phyloP scores from a whole-genome alignment of 192 early-diverging fungal genomes.

The Coemansia biformis region DNA sequence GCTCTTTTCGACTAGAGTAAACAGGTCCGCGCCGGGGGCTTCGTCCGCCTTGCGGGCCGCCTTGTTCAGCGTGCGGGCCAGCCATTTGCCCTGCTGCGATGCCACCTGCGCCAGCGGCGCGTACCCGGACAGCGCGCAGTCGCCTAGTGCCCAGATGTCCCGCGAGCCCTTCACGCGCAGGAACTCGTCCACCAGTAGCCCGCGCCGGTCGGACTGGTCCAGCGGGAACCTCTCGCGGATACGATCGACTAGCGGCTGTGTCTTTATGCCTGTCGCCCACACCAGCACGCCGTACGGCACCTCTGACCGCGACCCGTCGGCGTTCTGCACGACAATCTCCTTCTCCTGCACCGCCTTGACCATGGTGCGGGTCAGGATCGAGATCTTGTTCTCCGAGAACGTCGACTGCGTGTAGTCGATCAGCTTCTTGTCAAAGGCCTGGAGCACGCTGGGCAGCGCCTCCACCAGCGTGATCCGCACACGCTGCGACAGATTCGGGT shows the following conservation, averaged over 20 bases:
- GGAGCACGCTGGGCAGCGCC: conserved; percentile 73
- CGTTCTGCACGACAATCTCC: conserved; percentile 56
- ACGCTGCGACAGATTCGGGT: conserved; percentile 63
- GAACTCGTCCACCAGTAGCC: conserved; percentile 71
- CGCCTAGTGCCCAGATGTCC: conserved; percentile 80
- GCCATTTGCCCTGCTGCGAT: conserved; percentile 79
- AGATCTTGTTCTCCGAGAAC: conserved; percentile 71
- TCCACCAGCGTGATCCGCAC: conserved; percentile 71
- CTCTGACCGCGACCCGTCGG: conserved; percentile 38
- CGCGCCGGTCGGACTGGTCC: conserved; percentile 45
- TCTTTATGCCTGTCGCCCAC: conserved; percentile 74
- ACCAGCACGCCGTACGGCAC: conserved; percentile 68
- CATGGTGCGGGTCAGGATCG: conserved; percentile 66
- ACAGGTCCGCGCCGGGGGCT: conserved; percentile 17
- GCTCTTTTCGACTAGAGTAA: conserved; percentile 22
- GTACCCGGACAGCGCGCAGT: conserved; percentile 77
- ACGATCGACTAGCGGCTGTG: conserved; percentile 55
- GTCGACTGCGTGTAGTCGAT: conserved; percentile 71
- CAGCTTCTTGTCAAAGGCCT: conserved; percentile 69
- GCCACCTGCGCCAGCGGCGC: conserved; percentile 87
- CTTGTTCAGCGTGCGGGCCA: conserved; percentile 66
- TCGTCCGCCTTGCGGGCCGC: neutral
- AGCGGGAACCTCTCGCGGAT: conserved; percentile 41
- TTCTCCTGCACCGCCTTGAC: conserved; percentile 63
- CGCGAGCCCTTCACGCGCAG: conserved; percentile 67